phyloP scores from a whole-genome alignment of 2,329 filamentous ascomycete species.

The Gaeumannomyces sp. region DNA sequence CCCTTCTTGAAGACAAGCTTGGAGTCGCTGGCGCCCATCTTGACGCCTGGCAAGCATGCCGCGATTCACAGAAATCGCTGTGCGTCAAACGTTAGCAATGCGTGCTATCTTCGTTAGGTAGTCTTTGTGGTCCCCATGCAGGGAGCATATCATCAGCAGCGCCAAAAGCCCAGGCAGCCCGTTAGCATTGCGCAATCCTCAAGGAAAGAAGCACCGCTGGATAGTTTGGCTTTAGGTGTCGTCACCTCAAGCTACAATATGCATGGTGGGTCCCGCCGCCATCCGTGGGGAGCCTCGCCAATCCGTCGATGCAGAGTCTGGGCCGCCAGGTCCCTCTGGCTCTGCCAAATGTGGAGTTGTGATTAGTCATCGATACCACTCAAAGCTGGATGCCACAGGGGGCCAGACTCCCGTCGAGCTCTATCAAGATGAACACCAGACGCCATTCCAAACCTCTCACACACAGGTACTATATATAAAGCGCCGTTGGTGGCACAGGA shows the following conservation, averaged over 20 bases:
- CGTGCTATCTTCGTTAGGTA: not conserved
- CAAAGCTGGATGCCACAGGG: too few species aligned
- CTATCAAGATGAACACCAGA: too few species aligned
- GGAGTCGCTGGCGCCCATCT: slow-evolving; percentile 96
- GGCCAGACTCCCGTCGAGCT: too few species aligned
- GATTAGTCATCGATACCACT: too few species aligned
- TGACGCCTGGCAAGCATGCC: slow-evolving; percentile 16
- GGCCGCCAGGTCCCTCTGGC: too few species aligned
- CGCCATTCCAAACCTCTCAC: too few species aligned
- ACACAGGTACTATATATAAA: too few species aligned
- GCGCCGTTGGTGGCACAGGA: too few species aligned
- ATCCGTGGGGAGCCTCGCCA: not conserved
- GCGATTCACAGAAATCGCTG: not conserved
- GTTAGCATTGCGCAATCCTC: not conserved
- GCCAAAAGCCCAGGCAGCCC: not conserved
- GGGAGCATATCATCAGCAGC: not conserved
- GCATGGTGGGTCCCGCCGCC: not conserved
- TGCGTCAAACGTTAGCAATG: not conserved
- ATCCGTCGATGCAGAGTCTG: not conserved
- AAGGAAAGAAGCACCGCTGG: not conserved
- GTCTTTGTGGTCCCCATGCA: not conserved
- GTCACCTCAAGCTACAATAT: not conserved
- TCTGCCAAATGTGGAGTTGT: too few species aligned
- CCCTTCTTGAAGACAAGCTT: slow-evolving; percentile 98
- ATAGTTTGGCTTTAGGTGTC: not conserved